Evolutionary conservation across 768 basidiomycete genomes (phyloP), one percentile per base, ranked within the genome.

Genomic region (Lactarius akahatsu): DNA sequence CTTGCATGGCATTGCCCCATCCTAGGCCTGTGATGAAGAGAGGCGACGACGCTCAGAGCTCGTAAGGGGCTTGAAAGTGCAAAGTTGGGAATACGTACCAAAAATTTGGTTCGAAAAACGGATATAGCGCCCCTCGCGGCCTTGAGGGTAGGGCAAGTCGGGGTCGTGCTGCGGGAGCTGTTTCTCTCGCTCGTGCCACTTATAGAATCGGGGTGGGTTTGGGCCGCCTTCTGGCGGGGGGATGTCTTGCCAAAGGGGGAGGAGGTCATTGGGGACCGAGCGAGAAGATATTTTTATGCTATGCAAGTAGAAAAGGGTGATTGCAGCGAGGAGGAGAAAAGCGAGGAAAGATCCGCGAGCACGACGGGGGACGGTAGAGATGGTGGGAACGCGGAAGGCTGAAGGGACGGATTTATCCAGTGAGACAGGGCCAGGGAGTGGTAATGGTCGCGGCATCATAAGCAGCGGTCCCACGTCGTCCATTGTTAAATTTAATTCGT

Each of bases 1-100:
- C 86, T 66, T 88, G 84, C 78, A 87, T 77, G 10, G 74, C 79
- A 62, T 89, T 89, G 2, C 86, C 86, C 85, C 85, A 88, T 3
- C 87, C 87, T 52, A 80, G 78, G 10, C 71, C 84, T 84, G 1
- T 9, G 10, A 28, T 20, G 13, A 18, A 50, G 26, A 32, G 41
- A 9, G 3, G 47, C 23, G 40, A 50, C 10, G 45, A 13, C 4
- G 47, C 1, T 50, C 47, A 50, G 47, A 13, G 4, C 10, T 50
- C n/a, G 20, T 10, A 47, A 16, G 20, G 3, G 20, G n/a, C 4
- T 3, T 4, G n/a, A 20, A 15, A 18, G 28, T 32, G 54, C n/a
- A 13, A 34, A 18, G n/a, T 3, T 15, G 4, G n/a, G 28, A 13
- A 40, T 10, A 65, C 59, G 62, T n/a, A 70, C 69, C 43, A 7